Base-by-base conservation (phyloP, 805 yeast genomes). In the Candida schatavii region DNA sequence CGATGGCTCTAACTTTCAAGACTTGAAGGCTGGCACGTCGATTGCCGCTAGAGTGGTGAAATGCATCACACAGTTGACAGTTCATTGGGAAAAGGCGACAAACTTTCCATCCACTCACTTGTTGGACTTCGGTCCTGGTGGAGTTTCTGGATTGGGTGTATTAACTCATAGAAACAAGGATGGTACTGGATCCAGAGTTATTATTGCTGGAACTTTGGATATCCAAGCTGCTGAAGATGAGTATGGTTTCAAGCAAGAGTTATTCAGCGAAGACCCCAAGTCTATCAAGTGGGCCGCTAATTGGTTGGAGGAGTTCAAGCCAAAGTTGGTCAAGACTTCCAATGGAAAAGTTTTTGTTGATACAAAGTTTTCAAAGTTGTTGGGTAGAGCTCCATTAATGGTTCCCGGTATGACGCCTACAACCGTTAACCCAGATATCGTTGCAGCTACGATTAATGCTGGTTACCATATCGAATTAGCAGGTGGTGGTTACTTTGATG, bases 371-470 rank as follows among this genome's bases (percentile, higher is more conserved):
- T 87, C 96, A 40, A 78, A 90, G 63, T 77, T 93, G 55, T 70
- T 93, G 49, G 96, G 97, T 48, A 86, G 89, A 68, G 90, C 99
- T 48, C 99, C 99, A 46, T 72, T 93, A 53, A 84, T 95, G 84
- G 93, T 93, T 53, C 96, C 99, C 29, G 99, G 99, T 73, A 93
- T 93, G 99, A 93, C 99, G 31, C 99, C 99, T 62, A 81, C 96
- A 34, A 93, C 99, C 25, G 97, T 90, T 43, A 84, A 87, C 52
- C 93, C 98, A 36, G 90, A 87, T 48, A 90, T 93, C 56, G 95
- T 93, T 44, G 85, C 96, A 47, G 95, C 96, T 25, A 84, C 97
- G 22, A 77, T 90, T 59, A 89, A 90, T 62, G 89, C 98, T 39
- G 99, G 99, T 48, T 93, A 90, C 72, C 96, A 88, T 62, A 88